Evolutionary conservation across 192 early-diverging fungal species (phyloP).

Genomic region (Umbelopsis vinacea): DNA sequence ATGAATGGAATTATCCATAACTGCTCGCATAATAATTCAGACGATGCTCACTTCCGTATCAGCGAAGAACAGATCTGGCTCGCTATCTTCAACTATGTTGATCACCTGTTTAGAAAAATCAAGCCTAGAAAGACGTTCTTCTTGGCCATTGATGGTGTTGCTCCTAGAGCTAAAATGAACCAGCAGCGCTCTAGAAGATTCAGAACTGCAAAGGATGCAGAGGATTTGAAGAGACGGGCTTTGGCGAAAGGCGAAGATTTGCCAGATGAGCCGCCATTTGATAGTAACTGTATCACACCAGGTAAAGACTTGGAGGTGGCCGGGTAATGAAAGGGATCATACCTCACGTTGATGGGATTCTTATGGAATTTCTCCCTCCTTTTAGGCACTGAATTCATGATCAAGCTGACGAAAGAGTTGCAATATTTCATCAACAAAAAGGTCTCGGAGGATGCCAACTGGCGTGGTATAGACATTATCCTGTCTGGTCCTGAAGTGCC

Average conservation of each 20-base stretch:
- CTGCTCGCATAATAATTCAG: constrained; percentile 93
- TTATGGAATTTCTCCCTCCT: not conserved
- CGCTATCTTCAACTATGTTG: constrained; percentile 95
- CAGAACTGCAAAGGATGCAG: constrained; percentile 87
- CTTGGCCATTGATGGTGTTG: constrained; percentile 94
- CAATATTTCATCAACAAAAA: constrained; percentile 92
- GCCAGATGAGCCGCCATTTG: constrained; percentile 78
- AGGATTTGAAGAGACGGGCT: constrained; percentile 65
- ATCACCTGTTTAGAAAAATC: constrained; percentile 90
- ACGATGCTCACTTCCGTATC: constrained; percentile 83
- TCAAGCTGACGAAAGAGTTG: constrained; percentile 80
- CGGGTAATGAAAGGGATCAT: not conserved
- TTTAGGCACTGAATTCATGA: constrained; percentile 94
- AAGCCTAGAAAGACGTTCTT: constrained; percentile 94
- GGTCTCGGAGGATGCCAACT: constrained; percentile 86
- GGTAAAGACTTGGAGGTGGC: constrained; percentile 56
- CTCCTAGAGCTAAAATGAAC: constrained; percentile 99
- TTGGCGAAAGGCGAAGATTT: constrained; percentile 72
- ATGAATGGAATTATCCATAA: constrained; percentile 99
- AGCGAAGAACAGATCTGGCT: constrained; percentile 95
- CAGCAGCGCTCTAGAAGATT: constrained; percentile 97
- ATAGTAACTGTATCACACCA: constrained; percentile 98
- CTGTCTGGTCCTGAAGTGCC: constrained; percentile 94
- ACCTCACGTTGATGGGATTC: not conserved
- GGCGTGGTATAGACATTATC: constrained; percentile 90